Evolutionary conservation across 352 stramenopile species (phyloP).

Genomic region (Phytophthora megakarya): DNA sequence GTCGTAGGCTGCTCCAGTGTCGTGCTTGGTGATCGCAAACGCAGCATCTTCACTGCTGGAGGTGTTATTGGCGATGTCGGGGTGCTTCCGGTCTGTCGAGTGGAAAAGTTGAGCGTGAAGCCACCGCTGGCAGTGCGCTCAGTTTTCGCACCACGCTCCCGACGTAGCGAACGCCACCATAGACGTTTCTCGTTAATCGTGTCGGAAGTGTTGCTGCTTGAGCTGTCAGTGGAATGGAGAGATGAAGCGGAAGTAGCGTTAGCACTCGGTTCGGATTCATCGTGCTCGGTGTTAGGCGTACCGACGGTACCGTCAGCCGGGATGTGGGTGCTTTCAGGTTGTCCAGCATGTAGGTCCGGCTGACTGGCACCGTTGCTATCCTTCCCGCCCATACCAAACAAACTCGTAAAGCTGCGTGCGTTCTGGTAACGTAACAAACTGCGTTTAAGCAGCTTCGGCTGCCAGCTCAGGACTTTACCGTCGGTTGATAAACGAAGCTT

Average conservation of each 20-base stretch:
- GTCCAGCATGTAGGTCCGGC: constrained; percentile 38
- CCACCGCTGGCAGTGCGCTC: constrained; percentile 70
- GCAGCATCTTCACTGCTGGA: constrained; percentile 19
- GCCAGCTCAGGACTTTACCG: constrained; percentile 74
- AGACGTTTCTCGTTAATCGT: constrained; percentile 65
- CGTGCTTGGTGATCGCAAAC: constrained; percentile 14
- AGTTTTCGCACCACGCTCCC: constrained; percentile 54
- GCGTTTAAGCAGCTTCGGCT: constrained; percentile 78
- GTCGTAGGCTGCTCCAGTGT: constrained; percentile 18
- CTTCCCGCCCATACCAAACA: constrained; percentile 59
- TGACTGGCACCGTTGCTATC: constrained; percentile 44
- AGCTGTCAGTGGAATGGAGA: constrained; percentile 37
- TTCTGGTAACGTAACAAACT: constrained; percentile 76
- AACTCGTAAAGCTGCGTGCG: constrained; percentile 62
- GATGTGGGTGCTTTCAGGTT: constrained; percentile 40
- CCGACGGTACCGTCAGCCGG: constrained; percentile 31
- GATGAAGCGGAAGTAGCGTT: constrained; percentile 28
- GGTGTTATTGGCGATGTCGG: constrained; percentile 39
- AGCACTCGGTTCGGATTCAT: constrained; percentile 32
- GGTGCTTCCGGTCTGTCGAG: constrained; percentile 38
- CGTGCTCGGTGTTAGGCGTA: constrained; percentile 20
- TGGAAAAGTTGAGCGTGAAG: constrained; percentile 56
- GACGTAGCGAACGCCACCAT: constrained; percentile 75
- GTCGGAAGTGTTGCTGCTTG: constrained; percentile 47
- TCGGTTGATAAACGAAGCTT: constrained; percentile 75